Conservation (phyloP, 176 grass and related monocot species). For the Pharus latifolius region DNA sequence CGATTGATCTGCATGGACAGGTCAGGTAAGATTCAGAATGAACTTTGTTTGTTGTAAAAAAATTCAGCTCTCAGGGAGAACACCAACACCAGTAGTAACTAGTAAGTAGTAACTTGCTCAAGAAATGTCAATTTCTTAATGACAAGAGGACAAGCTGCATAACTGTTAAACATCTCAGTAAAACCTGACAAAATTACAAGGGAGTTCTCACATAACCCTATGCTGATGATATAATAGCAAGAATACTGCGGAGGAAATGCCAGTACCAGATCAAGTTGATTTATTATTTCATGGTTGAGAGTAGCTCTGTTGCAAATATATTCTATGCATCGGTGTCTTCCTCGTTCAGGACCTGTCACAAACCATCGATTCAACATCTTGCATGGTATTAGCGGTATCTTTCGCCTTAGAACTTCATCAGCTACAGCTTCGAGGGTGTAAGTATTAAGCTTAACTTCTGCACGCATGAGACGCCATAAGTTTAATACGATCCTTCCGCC, state of each 20-base stretch:
- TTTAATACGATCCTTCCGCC: slow-evolving; percentile 87
- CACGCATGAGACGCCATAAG: slow-evolving; percentile 86
- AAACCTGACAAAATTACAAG: background rate
- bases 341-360: slow-evolving; percentile 52
- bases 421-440: slow-evolving; percentile 79
- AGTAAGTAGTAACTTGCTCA: background rate
- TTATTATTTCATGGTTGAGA: slow-evolving; percentile 80
- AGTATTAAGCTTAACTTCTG: slow-evolving; percentile 89
- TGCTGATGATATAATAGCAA: background rate
- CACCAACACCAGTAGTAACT: no score
- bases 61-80: background rate
- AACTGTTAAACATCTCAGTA: slow-evolving; percentile 13
- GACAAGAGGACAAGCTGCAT: background rate
- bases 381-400: slow-evolving; percentile 66
- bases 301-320: slow-evolving; percentile 51
- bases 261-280: slow-evolving; percentile 84
- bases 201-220: background rate
- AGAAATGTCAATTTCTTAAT: background rate
- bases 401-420: slow-evolving; percentile 81
- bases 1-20: slow-evolving; percentile 68
- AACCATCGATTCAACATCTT: slow-evolving; percentile 84
- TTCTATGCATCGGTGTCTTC: slow-evolving; percentile 62
- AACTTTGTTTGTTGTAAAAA: background rate
- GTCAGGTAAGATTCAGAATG: slow-evolving; percentile 10
- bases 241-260: slow-evolving; percentile 19